Evolutionary conservation across 805 yeast genomes (phyloP), one percentile per base, ranked within the genome.

Genomic region (Tetrapisispora taiwanensis): DNA sequence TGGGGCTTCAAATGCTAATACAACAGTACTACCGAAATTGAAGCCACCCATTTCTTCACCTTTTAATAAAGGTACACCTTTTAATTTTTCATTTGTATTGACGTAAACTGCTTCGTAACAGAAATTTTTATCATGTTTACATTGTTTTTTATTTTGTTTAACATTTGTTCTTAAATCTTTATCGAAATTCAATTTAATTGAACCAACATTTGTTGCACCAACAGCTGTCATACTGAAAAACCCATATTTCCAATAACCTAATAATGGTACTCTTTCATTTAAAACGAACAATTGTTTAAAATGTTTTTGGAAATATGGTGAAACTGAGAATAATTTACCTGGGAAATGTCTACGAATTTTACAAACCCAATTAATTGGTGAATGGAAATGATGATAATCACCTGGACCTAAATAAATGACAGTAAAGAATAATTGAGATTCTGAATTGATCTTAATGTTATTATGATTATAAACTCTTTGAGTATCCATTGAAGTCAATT

Each of bases 141-240:
- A 28, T 37, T 37, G n/a, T 27, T 26, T 15, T 0, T 94, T 82
- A 49, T 84, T 78, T 54, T 84, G 84, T 36, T 73, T 72, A 28
- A 79, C 81, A 61, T 92, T 92, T 14, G 99, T 92, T 35, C 81
- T 75, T 58, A 92, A 74, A 56, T 86, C 89, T 66, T 83, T 81
- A 65, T 92, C 99, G 57, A 92, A 92, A 59, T 89, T 87, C 52
- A 92, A 74, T 48, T 84, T 81, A 51, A 92, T 92, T 55, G 94
- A 83, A 9, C 99, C 99, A 30, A 92, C 99, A 66, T 92, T 92
- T 3, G 98, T 92, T 20, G 99, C 99, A n/a, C 99, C 99, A 12
- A 92, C 98, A 0, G 98, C 96, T 0, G 95, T 90, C 99, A 92
- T 92, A 51, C 94, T 81, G 69, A 90, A 92, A 56, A 92, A 92